Base-by-base conservation (phyloP, 352 stramenopile genomes). In the Phytopythium litorale region DNA sequence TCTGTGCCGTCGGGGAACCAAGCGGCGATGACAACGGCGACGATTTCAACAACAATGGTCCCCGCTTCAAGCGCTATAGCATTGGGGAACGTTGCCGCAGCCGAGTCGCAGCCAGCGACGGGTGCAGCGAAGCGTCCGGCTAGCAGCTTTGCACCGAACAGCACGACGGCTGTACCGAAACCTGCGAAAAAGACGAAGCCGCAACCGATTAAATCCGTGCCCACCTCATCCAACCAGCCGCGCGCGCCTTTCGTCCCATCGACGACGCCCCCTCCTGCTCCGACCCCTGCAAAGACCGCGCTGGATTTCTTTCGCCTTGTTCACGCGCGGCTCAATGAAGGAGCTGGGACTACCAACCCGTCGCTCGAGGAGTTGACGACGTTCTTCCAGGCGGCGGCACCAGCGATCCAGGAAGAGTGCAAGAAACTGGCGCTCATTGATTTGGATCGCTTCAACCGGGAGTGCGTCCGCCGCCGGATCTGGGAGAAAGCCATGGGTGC, bases 381-480 rank as follows among this genome's bases (percentile, higher is more conserved):
- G 12, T 53, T 71, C 23, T 87, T 77, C 58, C 52, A 56, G 32
- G 60, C 56, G 0, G 68, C 74, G 4, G 60, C 78, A 16, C 40
- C 56, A 18, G 52, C 75, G 9, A 62, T 86, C 16, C 68, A 66
- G 13, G 68, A 55, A 2, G 56, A 70, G 51, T 90, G 81, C 33
- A 71, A 86, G 67, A 55, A 75, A 37, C 49, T 87, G 40, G 78
- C 76, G 40, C 65, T 65, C 0, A 70, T 79, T 11, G 78, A 90
- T 32, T 58, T 78, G 28, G 76, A 87, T 32, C 78, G 81, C 18
- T 90, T 79, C 57, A 81, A 90, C 43, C 76, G 76, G 45, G 78
- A 88, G 51, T 72, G 81, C 35, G 66, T 90, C 28, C 81, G 81
- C 16, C 60, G 70, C 9, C 75, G 76, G n/a, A 73, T 88, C 35